Percentiles rank a stretch among this genome's conserved stretches.
These are phyloP conservation scores for Oryza coarctata DNA, from an alignment of 176 grass and related monocot genomes.

Conservation along the genomic window DNA sequence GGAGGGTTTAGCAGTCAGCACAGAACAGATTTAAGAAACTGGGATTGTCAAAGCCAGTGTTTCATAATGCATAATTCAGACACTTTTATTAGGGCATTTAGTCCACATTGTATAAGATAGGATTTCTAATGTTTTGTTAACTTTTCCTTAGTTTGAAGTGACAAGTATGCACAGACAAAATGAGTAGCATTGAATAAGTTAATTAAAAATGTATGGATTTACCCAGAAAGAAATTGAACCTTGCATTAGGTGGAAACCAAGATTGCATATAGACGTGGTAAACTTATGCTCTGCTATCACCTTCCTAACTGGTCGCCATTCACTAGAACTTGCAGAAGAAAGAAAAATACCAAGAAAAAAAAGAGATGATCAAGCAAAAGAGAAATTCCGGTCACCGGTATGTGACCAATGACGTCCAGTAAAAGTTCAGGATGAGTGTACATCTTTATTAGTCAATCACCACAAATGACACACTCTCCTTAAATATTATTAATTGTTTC, in stretches of 20 bases:
- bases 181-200: not conserved
- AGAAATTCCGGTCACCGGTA: not conserved
- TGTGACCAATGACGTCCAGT: not conserved
- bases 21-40: not conserved
- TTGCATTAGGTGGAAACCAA: not conserved
- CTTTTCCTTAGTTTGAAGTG: not conserved
- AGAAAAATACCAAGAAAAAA: not conserved
- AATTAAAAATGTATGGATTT: too few species aligned
- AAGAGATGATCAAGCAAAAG: not conserved
- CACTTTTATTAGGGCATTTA: not conserved
- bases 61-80: not conserved
- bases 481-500: not conserved
- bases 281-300: not conserved
- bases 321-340: not conserved
- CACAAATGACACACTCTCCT: not conserved
- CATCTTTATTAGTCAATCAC: slow-evolving; percentile 7
- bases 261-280: not conserved
- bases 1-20: too few species aligned
- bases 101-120: not conserved
- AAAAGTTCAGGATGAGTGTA: not conserved
- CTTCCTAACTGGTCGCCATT: not conserved
- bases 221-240: not conserved
- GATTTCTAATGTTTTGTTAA: not conserved
- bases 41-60: not conserved
- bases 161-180: not conserved